These are phyloP conservation scores for Crithidia acanthocephali DNA, from an alignment of 208 protist species.

Conservation along the genomic window DNA sequence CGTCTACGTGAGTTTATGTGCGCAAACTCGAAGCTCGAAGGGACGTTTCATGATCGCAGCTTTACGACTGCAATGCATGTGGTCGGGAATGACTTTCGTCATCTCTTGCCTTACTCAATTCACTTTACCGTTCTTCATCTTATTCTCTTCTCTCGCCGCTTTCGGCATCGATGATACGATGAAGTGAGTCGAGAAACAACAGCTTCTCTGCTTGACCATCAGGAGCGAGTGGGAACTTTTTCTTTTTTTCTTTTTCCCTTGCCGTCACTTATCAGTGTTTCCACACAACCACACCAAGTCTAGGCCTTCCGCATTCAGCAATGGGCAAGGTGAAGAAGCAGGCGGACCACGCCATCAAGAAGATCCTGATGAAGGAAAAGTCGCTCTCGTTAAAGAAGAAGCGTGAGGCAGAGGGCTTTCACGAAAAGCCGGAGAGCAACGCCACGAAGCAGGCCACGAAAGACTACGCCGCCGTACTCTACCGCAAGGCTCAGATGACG, in stretches of 20 bases:
- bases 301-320: too few species aligned
- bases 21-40: too few species aligned
- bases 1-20: too few species aligned
- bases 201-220: neutral
- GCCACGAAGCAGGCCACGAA: constrained; percentile 52
- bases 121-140: neutral
- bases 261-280: neutral
- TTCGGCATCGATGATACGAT: too few species aligned
- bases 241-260: neutral
- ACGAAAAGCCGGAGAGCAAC: constrained; percentile 42
- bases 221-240: too few species aligned
- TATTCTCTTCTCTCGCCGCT: constrained; percentile 17
- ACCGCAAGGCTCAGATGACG: constrained; percentile 68
- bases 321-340: constrained; percentile 85
- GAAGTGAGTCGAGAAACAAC: too few species aligned
- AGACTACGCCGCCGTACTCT: constrained; percentile 74
- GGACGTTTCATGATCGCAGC: neutral
- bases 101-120: too few species aligned
- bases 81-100: too few species aligned
- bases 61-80: neutral
- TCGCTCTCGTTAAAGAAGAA: constrained; percentile 84
- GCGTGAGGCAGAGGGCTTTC: constrained; percentile 81
- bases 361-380: constrained; percentile 93
- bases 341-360: constrained; percentile 86
- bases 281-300: too few species aligned